Percentiles rank a stretch among this genome's conserved stretches.
Conservation (phyloP, 305 asterid species). For the Andrographis paniculata region DNA sequence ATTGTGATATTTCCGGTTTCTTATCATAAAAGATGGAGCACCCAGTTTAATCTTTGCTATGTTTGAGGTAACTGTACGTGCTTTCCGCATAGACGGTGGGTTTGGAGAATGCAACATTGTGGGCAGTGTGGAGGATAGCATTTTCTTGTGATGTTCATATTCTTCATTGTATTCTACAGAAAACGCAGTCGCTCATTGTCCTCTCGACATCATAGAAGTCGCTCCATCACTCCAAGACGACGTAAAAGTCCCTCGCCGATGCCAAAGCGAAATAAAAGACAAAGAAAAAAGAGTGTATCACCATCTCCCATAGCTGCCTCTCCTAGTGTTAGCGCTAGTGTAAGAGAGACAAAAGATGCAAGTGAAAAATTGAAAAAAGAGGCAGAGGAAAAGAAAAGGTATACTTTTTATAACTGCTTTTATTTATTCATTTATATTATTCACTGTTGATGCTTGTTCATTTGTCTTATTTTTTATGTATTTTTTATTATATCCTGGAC, state of each 20-base stretch:
- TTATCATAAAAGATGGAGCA: slow-evolving; percentile 89
- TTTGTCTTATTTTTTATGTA: slow-evolving; percentile 1
- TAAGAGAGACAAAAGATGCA: slow-evolving; percentile 60
- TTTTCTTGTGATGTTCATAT: slow-evolving; percentile 40
- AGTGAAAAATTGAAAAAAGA: slow-evolving; percentile 63
- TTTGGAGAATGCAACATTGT: slow-evolving; percentile 31
- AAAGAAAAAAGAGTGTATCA: slow-evolving; percentile 47
- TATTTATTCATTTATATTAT: slow-evolving; percentile 6
- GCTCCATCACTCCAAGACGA: slow-evolving; percentile 43
- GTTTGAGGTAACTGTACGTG: slow-evolving; percentile 89
- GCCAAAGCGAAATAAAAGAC: slow-evolving; percentile 51
- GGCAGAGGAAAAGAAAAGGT: slow-evolving; percentile 91
- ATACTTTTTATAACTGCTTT: slow-evolving; percentile 17
- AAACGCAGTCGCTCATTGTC: slow-evolving; percentile 69
- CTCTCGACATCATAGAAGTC: slow-evolving; percentile 40
- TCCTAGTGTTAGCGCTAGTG: slow-evolving; percentile 38
- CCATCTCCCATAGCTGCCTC: slow-evolving; percentile 50
- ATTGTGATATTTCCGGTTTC: slow-evolving; percentile 86
- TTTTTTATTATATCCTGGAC: slow-evolving; percentile 1
- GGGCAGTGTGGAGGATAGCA: slow-evolving; percentile 21
- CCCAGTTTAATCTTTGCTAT: slow-evolving; percentile 84
- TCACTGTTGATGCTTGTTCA: slow-evolving; percentile 8
- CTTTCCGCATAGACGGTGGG: slow-evolving; percentile 44
- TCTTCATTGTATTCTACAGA: slow-evolving; percentile 55
- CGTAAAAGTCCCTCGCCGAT: slow-evolving; percentile 67